Base-by-base conservation (phyloP, 2,329 filamentous ascomycete species). In the Xylariaceae sp. region DNA sequence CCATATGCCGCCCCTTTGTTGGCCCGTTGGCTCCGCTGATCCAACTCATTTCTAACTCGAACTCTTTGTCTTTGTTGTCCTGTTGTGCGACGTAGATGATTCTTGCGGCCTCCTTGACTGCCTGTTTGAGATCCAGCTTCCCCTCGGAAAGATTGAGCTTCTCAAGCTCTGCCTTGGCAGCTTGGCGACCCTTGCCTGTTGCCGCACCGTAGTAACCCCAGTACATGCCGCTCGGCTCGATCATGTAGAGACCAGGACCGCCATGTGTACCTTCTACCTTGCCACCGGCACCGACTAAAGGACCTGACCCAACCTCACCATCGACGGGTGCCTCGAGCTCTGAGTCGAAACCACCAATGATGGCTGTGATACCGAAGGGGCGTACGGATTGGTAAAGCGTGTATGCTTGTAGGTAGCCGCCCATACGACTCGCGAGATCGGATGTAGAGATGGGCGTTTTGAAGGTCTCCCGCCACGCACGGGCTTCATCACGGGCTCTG, bases 31-130 rank as follows among this genome's bases (percentile, higher is more conserved):
- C 77, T 50, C 84, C 86, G 76, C 92, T 97, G 75, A 98, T 91
- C 95, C 95, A 99, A 58, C 91, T 96, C 92, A 99, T 96, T 81
- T 99, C 95, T 58, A 99, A 82, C 86, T 99, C 95, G 71, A 98
- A 99, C 65, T 98, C 95, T 83, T 99, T 99, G 79, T 98, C 95
- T 81, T 98, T 98, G 83, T 94, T 98, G 76, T 99, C 95, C 76
- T 98, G 95, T 74, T 99, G 95, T 45, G 94, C 93, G 59, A 96
- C 87, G 75, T 97, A 96, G 77, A 99, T 98, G 77, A 99, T 99
- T 61, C 92, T 83, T 54, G 95, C 95, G 29, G 95, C 95, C 81
- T 98, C 91, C 82, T 96, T 97, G 71, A 99, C 91, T 47, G 89
- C 95, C 72, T 98, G 88, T 71, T 89, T 81, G 58, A 99, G 81